Conservation (phyloP, 352 stramenopile genomes). For the Phytopythium kandeliae region DNA sequence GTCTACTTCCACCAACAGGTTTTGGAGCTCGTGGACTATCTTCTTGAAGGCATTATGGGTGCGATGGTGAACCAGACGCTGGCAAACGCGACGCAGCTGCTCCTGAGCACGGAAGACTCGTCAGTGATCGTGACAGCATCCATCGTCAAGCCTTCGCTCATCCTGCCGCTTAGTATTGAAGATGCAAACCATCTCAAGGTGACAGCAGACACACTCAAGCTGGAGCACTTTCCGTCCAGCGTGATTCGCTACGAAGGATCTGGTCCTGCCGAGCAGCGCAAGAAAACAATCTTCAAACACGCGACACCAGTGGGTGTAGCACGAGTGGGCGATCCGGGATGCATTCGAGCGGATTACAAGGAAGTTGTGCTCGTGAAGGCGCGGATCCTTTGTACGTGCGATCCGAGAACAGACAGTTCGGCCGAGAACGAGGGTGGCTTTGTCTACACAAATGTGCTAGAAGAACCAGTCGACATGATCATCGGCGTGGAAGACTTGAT, state of each 20-base stretch:
- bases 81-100: conserved; percentile 59
- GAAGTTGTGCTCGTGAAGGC: conserved; percentile 47
- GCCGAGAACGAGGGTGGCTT: conserved; percentile 11
- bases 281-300: conserved; percentile 16
- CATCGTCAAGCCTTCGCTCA: conserved; percentile 51
- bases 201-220: conserved; percentile 40
- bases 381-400: conserved; percentile 30
- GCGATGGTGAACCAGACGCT: conserved; percentile 67
- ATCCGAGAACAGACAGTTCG: neutral
- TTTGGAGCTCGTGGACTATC: conserved; percentile 73
- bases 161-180: conserved; percentile 54
- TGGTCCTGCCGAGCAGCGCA: conserved; percentile 18
- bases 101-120: conserved; percentile 59
- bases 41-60: conserved; percentile 77
- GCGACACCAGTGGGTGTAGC: conserved; percentile 11
- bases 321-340: conserved; percentile 6
- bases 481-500: conserved; percentile 70
- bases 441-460: conserved; percentile 31
- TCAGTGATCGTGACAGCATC: conserved; percentile 46
- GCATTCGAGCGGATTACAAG: conserved; percentile 27
- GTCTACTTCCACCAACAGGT: conserved; percentile 87
- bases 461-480: conserved; percentile 34
- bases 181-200: conserved; percentile 54
- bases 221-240: conserved; percentile 64
- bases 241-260: conserved; percentile 35